A percentile compares a stretch with the other conserved stretches of the same genome.
Conservation (phyloP, 192 early-diverging fungal genomes). For the Backusella westeae region DNA sequence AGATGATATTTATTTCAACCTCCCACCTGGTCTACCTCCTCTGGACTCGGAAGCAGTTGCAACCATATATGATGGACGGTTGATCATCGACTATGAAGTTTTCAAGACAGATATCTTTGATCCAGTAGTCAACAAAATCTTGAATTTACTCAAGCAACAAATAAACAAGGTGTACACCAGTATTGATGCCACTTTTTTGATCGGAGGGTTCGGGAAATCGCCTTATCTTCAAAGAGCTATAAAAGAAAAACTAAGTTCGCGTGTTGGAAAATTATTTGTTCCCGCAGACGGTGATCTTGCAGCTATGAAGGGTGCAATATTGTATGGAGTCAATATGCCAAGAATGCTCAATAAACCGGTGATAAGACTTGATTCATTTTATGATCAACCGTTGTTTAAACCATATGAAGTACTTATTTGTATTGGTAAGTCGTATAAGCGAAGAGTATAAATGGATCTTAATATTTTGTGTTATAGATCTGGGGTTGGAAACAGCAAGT, state of each 20-base stretch:
- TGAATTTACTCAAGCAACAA: constrained; percentile 39
- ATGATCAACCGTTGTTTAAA: neutral
- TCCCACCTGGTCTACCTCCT: neutral
- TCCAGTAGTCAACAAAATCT: constrained; percentile 39
- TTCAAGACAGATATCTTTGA: constrained; percentile 44
- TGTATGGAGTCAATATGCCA: constrained; percentile 4
- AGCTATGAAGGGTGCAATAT: constrained; percentile 6
- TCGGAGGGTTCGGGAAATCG: constrained; percentile 49
- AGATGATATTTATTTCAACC: constrained; percentile 18
- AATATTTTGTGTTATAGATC: neutral
- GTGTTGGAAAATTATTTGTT: neutral
- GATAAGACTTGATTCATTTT: neutral
- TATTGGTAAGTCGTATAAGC: neutral
- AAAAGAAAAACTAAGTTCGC: neutral
- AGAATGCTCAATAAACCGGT: neutral
- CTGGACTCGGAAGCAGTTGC: constrained; percentile 6
- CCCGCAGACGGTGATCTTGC: neutral
- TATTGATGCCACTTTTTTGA: constrained; percentile 45
- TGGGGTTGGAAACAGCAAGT: neutral
- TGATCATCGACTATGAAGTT: constrained; percentile 28
- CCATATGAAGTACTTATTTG: neutral
- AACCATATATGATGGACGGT: constrained; percentile 32
- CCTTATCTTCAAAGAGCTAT: constrained; percentile 37
- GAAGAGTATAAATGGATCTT: neutral
- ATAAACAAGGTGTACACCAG: constrained; percentile 30